Base-by-base conservation (phyloP, 1,139 yeast genomes). In the Taiozyma onychis region DNA sequence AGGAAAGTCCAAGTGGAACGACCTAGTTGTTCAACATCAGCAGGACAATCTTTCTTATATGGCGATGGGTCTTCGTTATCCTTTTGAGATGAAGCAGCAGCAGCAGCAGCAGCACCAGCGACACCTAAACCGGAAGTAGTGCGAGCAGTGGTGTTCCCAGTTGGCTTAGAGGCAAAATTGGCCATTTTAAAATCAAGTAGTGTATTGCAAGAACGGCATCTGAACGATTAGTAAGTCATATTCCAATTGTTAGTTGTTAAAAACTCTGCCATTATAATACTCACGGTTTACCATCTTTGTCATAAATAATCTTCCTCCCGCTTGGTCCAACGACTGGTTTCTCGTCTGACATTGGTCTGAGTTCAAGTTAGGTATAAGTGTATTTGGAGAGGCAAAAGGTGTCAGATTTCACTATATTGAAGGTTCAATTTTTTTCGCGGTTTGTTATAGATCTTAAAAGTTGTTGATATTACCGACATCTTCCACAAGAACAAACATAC, bases 1-100 rank as follows among this genome's bases (percentile, higher is more conserved):
- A 93, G 73, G 44, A 93, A 76, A 1, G 96, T 89, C 99, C 99
- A 93, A 4, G 97, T 83, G 0, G 96, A 80, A 49, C 83, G 75
- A 1, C 99, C 99, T 8, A 93, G 70, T 54, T 77, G 75, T 48
- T 78, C 85, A 11, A 87, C 95, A 69, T 90, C 98, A 0, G 98
- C 93, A 1, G 99, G 99, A 54, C 88, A 83, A 42, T 78, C 84
- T 47, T 73, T 73, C 5, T 73, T 57, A 48, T 72, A 71, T 27
- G 62, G 52, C 30, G 50, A 22, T 42, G 58, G 37, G 46, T 27
- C 32, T 21, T 45, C 35, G 6, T 32, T 42, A 6, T 50, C 52
- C 8, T 45, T 26, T 11, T 57, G 49, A 22, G 58, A 51, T 26
- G 57, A 45, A 28, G 63, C 52, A 32, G 67, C 51, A 34, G 54